Base-by-base conservation (phyloP, 371 early-diverging fungal species). In the Saksenaea vasiformis region DNA sequence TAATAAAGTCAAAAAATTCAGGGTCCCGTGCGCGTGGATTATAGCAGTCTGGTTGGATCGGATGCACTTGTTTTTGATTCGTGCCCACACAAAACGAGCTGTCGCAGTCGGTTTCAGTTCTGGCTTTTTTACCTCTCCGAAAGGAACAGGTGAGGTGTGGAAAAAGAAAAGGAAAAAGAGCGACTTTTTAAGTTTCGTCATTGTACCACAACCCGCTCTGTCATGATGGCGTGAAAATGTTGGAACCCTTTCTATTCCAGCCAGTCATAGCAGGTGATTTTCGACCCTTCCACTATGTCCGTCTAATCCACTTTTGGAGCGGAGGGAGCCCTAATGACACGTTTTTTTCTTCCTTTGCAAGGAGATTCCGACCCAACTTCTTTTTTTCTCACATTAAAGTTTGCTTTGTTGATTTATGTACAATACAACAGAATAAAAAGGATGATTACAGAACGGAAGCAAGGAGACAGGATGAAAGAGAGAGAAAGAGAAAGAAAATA, bases 191-290 rank as follows among this genome's bases (percentile, higher is more conserved):
- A 47, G 51, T 22, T 47, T 47, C 17, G 51, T 47, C 22, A 47
- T 22, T 22, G 51, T 47, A 22, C 22, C 3, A 47, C 51, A 47
- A 5, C 51, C 51, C 22, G 51, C 22, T 47, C 51, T 47, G 51
- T 47, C 51, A 47, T 47, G 24, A 47, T 47, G 51, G 51, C 51
- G 51, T 47, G 51, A 47, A 47, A 47, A 47, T 22, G 22, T 22
- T 22, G 51, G 51, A 47, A 47, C 51, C 51, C 51, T 47, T 47
- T 19, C 19, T 22, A 8, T 47, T 47, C 51, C 51, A 47, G 22
- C 51, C 51, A 47, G 22, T 47, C 51, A 47, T 22, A 47, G 51
- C 51, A 47, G 51, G 51, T 47, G 51, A 47, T 47, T 47, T 47
- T 47, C 24, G 51, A 47, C 51, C 51, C 51, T 47, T 47, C 22